Conservation (phyloP, 192 early-diverging fungal genomes). For the Coemansia sp. region DNA sequence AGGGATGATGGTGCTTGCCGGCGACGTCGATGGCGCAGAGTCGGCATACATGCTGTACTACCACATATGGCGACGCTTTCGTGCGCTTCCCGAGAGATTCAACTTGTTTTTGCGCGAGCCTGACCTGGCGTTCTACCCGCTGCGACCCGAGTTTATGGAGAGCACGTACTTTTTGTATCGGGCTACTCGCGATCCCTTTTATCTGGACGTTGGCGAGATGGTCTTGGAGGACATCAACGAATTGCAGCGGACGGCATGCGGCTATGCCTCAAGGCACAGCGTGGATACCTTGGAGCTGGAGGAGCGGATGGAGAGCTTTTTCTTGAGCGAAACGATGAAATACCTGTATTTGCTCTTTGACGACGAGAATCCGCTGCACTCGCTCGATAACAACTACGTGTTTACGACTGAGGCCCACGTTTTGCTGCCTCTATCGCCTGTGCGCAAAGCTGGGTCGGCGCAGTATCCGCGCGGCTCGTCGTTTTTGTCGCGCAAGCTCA, state of each 20-base stretch:
- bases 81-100: conserved; percentile 87
- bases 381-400: conserved; percentile 74
- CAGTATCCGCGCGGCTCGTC: conserved; percentile 39
- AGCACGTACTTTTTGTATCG: conserved; percentile 91
- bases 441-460: conserved; percentile 13
- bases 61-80: conserved; percentile 86
- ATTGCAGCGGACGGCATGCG: conserved; percentile 72
- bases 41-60: conserved; percentile 81
- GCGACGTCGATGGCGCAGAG: conserved; percentile 86
- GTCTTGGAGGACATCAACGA: conserved; percentile 79
- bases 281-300: conserved; percentile 67
- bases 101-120: conserved; percentile 69
- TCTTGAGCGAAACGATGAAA: conserved; percentile 93
- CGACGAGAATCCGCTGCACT: conserved; percentile 73
- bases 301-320: conserved; percentile 95
- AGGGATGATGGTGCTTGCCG: conserved; percentile 88
- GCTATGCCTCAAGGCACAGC: conserved; percentile 74
- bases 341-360: conserved; percentile 97
- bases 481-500: conserved; percentile 28
- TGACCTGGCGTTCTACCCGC: conserved; percentile 75
- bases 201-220: conserved; percentile 89
- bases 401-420: conserved; percentile 79
- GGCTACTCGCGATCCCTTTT: conserved; percentile 90
- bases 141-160: conserved; percentile 94
- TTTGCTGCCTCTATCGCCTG: conserved; percentile 38